Evolutionary conservation across 2,329 filamentous ascomycete species (phyloP), one percentile per base, ranked within the genome.

Genomic region (Aspergillus melleus): DNA sequence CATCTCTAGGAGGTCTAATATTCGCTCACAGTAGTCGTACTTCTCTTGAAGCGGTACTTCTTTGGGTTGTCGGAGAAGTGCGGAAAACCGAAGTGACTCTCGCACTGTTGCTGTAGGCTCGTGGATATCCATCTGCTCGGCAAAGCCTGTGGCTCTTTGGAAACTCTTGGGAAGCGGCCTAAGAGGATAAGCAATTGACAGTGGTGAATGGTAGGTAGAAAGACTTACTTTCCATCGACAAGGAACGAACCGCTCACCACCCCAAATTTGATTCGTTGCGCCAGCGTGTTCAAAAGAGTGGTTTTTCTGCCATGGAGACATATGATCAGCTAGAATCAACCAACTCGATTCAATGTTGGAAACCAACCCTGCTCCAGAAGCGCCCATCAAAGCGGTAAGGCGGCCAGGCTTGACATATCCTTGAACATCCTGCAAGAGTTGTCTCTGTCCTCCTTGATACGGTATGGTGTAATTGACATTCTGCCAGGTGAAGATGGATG

Each of bases 401-500:
- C 89, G 86, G 39, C 91, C 90, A 1, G 90, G 90, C 62, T 88
- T 87, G 54, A 92, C 90, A 66, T 88, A 94, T 2, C 88, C 92
- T 64, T 86, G 81, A 4, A 90, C 83, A 59, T 88, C 80, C 61
- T 86, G 80, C 11, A 90, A 74, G 4, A 89, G 72, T 4, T 77
- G 74, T 49, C 75, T 72, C 64, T 80, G 70, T 14, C 79, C 77
- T 44, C 75, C 72, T 49, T 80, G 76, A 52, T 77, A 78, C 11
- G 63, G 78, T 62, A 83, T 88, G 54, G 71, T 84, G 72, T 96
- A 96, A 70, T 88, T 91, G 61, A 97, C 86, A 64, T 90, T 82
- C 72, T 94, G 90, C 90, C 92, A 96, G 0, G 92, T 96, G 61
- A 96, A 82, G n/a, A 92, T 81, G 39, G 87, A 86, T 53, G 89